Conservation (phyloP, 2,329 filamentous ascomycete species). For the Botrytis elliptica region DNA sequence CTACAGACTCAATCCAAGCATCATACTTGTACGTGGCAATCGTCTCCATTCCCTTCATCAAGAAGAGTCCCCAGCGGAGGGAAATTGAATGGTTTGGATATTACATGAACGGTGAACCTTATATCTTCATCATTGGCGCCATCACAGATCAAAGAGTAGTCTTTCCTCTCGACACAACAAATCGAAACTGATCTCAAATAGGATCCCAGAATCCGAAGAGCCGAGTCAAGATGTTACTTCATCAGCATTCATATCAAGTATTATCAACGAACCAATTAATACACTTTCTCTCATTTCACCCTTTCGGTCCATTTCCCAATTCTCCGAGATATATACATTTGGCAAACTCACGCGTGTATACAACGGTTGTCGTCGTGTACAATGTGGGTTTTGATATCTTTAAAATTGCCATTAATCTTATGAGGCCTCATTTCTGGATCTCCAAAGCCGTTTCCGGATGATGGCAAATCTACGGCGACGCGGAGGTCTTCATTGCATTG, state of each 20-base stretch:
- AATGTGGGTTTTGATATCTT: neutral
- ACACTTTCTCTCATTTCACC: slow-evolving; percentile 3
- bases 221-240: neutral
- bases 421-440: neutral
- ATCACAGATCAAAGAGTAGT: neutral
- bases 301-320: neutral
- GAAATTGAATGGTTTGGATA: neutral
- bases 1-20: neutral
- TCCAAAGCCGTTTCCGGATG: neutral
- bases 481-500: no score
- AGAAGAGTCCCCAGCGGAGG: neutral
- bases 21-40: slow-evolving; percentile 6
- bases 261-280: neutral
- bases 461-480: neutral
- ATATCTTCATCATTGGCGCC: neutral
- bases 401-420: slow-evolving; percentile 10
- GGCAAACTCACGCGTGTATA: neutral
- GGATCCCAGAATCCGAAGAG: neutral
- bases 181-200: neutral
- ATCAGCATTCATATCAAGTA: neutral
- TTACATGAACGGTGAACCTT: neutral
- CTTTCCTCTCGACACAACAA: neutral
- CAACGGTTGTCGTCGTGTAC: neutral
- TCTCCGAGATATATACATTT: neutral
- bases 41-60: neutral